Evolutionary conservation across 441 rosid genomes (phyloP), one percentile per base, ranked within the genome.

Genomic region (Erodium moschatum): DNA sequence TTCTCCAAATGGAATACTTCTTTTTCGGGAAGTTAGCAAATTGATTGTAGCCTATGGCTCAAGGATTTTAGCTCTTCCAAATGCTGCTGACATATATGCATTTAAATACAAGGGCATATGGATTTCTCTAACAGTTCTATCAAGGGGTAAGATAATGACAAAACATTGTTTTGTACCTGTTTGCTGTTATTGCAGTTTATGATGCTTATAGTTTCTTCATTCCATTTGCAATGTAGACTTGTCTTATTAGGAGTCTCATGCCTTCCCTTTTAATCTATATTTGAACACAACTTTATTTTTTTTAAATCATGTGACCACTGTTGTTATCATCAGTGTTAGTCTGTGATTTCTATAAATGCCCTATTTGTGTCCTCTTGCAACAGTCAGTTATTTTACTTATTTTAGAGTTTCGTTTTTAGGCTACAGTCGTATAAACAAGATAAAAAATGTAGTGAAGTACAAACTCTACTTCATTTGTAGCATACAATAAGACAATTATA

Each of bases 21-120:
- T 96, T 73, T 96, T 96, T 82, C 96, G 99, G 33, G 99, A 96
- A 86, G 97, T 89, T 83, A 96, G 99, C 84, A 96, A 96, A 83
- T 65, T 96, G 73, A 87, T 92, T 76, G 96, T 96, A 67, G 90
- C 92, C 75, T 96, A 96, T 75, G 99, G 99, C 72, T 80, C 96
- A 74, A 86, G 99, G 79, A 88, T 96, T 74, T 82, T 92, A 77
- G 75, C 97, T 76, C 92, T 92, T 76, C 99, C 98, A 73, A 92
- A 86, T 85, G 92, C 76, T 66, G 89, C 98, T 16, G 98, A 92
- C 76, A 87, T 92, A 67, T 96, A 96, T 83, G 87, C 90, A 81
- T 90, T 80, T 84, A 95, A 95, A 72, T 95, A 95, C 89, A 95
- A 95, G 81, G 99, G 99, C 73, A 88, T 90, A 72, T 92, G 98